Conservation (phyloP, 441 rosid genomes). For the Syzygium syzygioides region DNA sequence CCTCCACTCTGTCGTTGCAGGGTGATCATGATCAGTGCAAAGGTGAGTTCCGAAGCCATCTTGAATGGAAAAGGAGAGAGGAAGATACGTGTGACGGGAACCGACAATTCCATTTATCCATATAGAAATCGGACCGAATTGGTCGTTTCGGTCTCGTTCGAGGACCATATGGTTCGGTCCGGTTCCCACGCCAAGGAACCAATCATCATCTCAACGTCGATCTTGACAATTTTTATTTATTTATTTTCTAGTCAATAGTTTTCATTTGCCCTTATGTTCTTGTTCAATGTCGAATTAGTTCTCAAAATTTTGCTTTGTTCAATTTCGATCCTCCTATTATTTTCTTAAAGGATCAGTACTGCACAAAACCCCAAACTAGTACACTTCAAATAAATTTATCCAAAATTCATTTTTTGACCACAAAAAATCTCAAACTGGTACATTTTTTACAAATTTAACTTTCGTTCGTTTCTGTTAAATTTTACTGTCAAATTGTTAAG, state of each 20-base stretch:
- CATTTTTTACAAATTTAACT: too few relatives aligned
- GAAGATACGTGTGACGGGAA: background rate
- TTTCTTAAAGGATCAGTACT: background rate
- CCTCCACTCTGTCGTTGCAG: background rate
- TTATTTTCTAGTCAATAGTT: background rate
- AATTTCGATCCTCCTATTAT: background rate
- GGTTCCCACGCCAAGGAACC: too few relatives aligned
- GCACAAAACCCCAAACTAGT: too few relatives aligned
- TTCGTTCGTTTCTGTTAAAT: too few relatives aligned
- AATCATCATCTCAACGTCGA: background rate
- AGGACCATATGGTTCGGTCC: too few relatives aligned
- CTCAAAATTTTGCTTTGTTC: background rate
- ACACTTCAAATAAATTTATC: too few relatives aligned
- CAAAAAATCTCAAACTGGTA: too few relatives aligned
- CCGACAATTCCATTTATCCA: too few relatives aligned
- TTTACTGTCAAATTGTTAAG: too few relatives aligned
- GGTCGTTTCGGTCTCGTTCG: too few relatives aligned
- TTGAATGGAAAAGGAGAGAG: background rate
- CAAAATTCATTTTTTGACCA: too few relatives aligned
- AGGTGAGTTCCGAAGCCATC: conserved; percentile 24
- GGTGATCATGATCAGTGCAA: conserved; percentile 26
- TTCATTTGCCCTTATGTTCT: background rate
- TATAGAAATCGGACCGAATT: too few relatives aligned
- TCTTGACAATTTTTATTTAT: background rate
- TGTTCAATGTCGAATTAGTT: background rate